A percentile compares a stretch with the other conserved stretches of the same genome.
phyloP scores from a whole-genome alignment of 148 eudicot genomes.

The Cornus controversa region DNA sequence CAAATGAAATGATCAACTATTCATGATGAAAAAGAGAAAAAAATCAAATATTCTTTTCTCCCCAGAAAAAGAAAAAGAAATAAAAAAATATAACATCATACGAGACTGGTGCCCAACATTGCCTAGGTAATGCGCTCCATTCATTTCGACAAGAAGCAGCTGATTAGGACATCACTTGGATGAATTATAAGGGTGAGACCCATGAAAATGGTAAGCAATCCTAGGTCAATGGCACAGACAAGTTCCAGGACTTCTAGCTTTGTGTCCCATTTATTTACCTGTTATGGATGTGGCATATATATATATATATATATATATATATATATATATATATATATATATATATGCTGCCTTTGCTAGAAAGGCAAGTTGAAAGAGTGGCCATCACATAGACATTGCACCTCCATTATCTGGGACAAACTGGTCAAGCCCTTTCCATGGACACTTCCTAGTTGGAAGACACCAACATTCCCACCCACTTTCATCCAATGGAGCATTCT shows the following conservation, averaged over 20 bases:
- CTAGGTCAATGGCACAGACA: background rate
- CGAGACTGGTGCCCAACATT: background rate
- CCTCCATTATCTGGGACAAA: background rate
- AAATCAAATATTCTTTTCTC: no score
- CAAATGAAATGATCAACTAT: no score
- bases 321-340: no score
- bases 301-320: no score
- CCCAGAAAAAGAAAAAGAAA: no score
- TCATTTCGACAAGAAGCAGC: constrained; percentile 4
- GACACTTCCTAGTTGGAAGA: constrained; percentile 13
- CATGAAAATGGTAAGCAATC: constrained; percentile 8
- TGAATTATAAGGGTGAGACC: background rate
- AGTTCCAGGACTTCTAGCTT: constrained; percentile 2
- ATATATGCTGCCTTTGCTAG: background rate
- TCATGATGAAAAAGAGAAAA: no score
- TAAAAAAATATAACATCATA: background rate
- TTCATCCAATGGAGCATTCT: background rate
- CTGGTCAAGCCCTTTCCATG: background rate
- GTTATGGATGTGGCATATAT: no score
- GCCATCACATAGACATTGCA: constrained; percentile 4
- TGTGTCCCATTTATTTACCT: background rate
- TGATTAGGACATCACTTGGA: constrained; percentile 10
- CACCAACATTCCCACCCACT: constrained; percentile 3
- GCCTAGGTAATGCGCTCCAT: background rate
- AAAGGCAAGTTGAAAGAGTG: background rate